Conservation (phyloP, 1,139 yeast genomes). For the Kodamaea arcana region DNA sequence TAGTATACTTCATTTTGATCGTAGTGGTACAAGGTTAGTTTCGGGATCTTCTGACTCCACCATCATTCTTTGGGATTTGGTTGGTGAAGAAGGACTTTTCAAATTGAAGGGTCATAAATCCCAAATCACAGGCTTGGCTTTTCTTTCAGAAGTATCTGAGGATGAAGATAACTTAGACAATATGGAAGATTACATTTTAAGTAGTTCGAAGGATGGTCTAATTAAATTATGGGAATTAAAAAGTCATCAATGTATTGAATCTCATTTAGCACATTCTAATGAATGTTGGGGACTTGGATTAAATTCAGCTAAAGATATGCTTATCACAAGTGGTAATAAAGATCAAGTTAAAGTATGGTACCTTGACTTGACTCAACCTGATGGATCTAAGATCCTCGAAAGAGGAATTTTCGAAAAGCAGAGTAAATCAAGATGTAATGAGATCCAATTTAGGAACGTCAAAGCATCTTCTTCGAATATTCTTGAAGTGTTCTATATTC, state of each 20-base stretch:
- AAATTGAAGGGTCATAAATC: constrained; percentile 88
- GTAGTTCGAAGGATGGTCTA: constrained; percentile 85
- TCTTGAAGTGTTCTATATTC: constrained; percentile 57
- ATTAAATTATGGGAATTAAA: constrained; percentile 90
- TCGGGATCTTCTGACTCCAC: constrained; percentile 85
- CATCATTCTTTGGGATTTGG: constrained; percentile 91
- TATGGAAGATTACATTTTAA: constrained; percentile 66
- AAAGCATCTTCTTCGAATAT: constrained; percentile 17
- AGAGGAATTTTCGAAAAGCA: constrained; percentile 71
- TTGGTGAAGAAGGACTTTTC: constrained; percentile 84
- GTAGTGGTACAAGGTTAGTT: constrained; percentile 75
- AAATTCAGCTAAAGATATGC: constrained; percentile 31
- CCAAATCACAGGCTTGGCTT: constrained; percentile 69
- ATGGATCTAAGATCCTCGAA: constrained; percentile 51
- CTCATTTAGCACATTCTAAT: constrained; percentile 89
- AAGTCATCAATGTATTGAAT: constrained; percentile 86
- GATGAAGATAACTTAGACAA: constrained; percentile 38
- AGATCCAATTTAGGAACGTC: constrained; percentile 49
- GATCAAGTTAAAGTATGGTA: constrained; percentile 84
- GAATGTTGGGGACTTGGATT: constrained; percentile 87
- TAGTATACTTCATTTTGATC: constrained; percentile 64
- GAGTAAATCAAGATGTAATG: constrained; percentile 71
- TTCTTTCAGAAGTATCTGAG: constrained; percentile 36
- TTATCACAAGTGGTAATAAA: constrained; percentile 73
- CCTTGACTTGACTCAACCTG: constrained; percentile 52